A percentile compares a stretch with the other conserved stretches of the same genome.
phyloP scores from a whole-genome alignment of 2,329 filamentous ascomycete species.

The Passalora sequoiae region DNA sequence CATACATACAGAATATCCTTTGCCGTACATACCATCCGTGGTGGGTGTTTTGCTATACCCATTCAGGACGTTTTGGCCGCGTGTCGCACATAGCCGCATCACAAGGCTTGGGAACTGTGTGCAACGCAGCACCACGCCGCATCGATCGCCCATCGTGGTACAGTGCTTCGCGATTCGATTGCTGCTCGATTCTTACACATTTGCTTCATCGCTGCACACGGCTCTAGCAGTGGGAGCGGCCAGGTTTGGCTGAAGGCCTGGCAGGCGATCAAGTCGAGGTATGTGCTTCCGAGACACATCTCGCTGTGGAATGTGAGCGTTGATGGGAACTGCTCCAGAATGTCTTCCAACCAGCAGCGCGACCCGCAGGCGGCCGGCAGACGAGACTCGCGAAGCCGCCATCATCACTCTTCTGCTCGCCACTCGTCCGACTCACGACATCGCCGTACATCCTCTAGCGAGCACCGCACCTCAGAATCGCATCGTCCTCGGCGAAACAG shows the following conservation, averaged over 20 bases:
- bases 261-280: neutral
- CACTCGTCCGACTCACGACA: constrained; percentile 57
- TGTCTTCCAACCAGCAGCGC: constrained; percentile 20
- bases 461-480: constrained; percentile 17
- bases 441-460: constrained; percentile 56
- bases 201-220: too few relatives aligned
- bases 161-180: too few relatives aligned
- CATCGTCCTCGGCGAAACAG: constrained; percentile 22
- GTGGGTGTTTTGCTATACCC: too few relatives aligned
- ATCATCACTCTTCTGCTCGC: constrained; percentile 7
- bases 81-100: constrained; percentile 2
- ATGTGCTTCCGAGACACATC: neutral
- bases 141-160: neutral
- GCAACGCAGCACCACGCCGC: neutral
- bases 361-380: constrained; percentile 6
- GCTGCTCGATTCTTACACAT: too few relatives aligned
- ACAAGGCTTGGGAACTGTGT: neutral
- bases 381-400: constrained; percentile 13
- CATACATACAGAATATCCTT: neutral
- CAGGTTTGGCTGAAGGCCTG: constrained; percentile 1
- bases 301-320: constrained; percentile 9
- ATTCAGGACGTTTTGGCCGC: too few relatives aligned
- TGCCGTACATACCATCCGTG: too few relatives aligned
- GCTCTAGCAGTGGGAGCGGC: too few relatives aligned
- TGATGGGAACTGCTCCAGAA: constrained; percentile 2